phyloP scores from a whole-genome alignment of 805 yeast species.

The Millerozyma miso region DNA sequence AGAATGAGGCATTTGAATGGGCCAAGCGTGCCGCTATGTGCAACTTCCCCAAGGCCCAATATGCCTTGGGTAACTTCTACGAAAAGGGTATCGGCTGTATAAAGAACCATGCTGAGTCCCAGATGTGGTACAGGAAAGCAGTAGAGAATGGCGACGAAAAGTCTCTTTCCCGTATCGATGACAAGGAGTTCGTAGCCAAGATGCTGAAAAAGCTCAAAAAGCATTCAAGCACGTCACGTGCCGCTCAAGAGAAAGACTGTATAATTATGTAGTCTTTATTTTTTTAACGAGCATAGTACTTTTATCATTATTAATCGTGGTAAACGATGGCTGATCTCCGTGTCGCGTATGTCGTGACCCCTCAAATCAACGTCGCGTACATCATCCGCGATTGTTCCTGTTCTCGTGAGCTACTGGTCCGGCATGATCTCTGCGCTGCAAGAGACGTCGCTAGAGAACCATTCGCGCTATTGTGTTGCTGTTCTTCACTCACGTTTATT shows the following conservation, averaged over 20 bases:
- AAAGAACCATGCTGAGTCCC: conserved; percentile 51
- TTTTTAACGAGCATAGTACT: no score
- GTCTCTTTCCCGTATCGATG: conserved; percentile 28
- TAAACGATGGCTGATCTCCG: neutral
- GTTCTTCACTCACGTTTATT: neutral
- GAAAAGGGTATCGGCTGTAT: conserved; percentile 87
- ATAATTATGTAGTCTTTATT: conserved; percentile 36
- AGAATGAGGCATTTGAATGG: conserved; percentile 90
- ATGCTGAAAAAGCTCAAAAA: conserved; percentile 28
- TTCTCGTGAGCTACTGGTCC: no score
- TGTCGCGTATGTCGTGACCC: no score
- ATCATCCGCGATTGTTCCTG: no score
- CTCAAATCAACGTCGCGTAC: no score
- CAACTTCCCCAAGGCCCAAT: conserved; percentile 78
- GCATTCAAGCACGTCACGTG: conserved; percentile 7
- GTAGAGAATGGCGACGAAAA: conserved; percentile 51
- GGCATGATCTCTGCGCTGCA: neutral
- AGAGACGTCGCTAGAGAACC: neutral
- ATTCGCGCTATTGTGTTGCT: neutral
- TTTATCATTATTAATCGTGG: no score
- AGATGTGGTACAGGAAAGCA: conserved; percentile 73
- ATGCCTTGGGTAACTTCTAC: conserved; percentile 75
- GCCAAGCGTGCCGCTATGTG: conserved; percentile 79
- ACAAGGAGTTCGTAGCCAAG: conserved; percentile 27
- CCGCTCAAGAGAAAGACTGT: conserved; percentile 36